These are phyloP conservation scores for Pestalotiopsis sp. DNA, from an alignment of 2,329 filamentous ascomycete species.

Conservation along the genomic window DNA sequence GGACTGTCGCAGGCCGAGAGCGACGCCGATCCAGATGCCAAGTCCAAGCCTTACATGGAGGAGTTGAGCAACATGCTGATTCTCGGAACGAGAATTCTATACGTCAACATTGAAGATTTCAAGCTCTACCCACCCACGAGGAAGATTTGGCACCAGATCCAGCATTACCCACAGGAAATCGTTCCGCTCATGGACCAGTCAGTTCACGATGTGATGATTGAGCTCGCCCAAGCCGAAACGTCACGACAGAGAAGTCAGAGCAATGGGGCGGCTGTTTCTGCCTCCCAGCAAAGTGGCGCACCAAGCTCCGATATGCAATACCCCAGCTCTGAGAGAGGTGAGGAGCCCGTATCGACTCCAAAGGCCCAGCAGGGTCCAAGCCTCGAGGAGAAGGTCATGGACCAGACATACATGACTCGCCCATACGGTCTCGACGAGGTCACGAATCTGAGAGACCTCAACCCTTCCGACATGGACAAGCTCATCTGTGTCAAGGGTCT, in stretches of 20 bases:
- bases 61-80: conserved; percentile 90
- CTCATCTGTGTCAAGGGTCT: conserved; percentile 93
- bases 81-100: conserved; percentile 80
- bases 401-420: conserved; percentile 80
- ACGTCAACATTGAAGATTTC: conserved; percentile 85
- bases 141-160: conserved; percentile 94
- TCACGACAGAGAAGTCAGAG: conserved; percentile 58
- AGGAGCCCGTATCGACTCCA: conserved; percentile 45
- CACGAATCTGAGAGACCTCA: conserved; percentile 90
- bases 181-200: conserved; percentile 95
- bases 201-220: conserved; percentile 90
- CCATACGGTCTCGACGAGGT: conserved; percentile 86
- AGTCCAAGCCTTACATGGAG: conserved; percentile 80
- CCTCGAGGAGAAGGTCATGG: conserved; percentile 79
- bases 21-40: conserved; percentile 67
- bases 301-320: conserved; percentile 76
- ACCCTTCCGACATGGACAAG: conserved; percentile 95
- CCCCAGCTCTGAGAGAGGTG: conserved; percentile 76
- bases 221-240: conserved; percentile 81
- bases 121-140: conserved; percentile 90
- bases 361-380: conserved; percentile 51
- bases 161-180: conserved; percentile 94
- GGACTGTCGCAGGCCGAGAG: conserved; percentile 80
- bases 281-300: conserved; percentile 57
- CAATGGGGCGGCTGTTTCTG: conserved; percentile 37